Conservation (phyloP, 2,329 filamentous ascomycete genomes). For the Epichloe coenophiala region DNA sequence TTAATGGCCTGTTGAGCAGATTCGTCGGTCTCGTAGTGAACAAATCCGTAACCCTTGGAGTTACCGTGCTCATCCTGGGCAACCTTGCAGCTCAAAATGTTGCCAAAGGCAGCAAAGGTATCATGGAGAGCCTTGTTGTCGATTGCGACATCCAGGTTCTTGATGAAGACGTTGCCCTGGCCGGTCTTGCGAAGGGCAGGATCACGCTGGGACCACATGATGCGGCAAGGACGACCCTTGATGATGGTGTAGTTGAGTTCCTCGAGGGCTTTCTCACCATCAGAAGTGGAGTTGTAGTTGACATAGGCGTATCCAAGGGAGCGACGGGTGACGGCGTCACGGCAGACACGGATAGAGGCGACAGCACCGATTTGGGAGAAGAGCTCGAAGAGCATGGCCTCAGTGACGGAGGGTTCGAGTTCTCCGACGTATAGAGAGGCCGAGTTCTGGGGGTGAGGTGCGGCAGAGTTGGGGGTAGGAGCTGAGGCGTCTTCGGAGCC, state of each 20-base stretch:
- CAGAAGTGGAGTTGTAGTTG: conserved; percentile 96
- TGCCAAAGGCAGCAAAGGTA: conserved; percentile 96
- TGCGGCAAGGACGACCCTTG: conserved; percentile 97
- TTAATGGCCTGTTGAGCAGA: conserved; percentile 95
- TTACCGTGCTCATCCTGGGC: conserved; percentile 92
- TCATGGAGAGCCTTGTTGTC: conserved; percentile 99
- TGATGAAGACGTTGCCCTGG: conserved; percentile 99
- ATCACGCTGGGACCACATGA: conserved; percentile 99
- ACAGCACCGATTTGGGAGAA: conserved; percentile 99
- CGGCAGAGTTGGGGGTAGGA: conserved; percentile 60
- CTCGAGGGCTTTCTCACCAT: conserved; percentile 96
- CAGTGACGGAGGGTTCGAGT: conserved; percentile 92
- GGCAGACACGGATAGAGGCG: conserved; percentile 98
- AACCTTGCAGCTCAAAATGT: conserved; percentile 99
- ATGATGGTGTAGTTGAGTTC: conserved; percentile 99
- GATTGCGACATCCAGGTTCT: conserved; percentile 96
- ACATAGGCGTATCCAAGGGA: conserved; percentile 99
- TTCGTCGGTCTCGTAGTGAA: conserved; percentile 99
- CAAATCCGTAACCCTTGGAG: conserved; percentile 98
- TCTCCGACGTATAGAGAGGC: conserved; percentile 98
- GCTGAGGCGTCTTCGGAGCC: conserved; percentile 46
- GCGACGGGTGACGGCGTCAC: conserved; percentile 94
- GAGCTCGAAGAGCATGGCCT: conserved; percentile 99
- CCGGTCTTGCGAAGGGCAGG: conserved; percentile 98
- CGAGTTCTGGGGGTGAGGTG: conserved; percentile 74